Base-by-base conservation (phyloP, 1,284 basidiomycete genomes). In the Malassezia sympodialis region DNA sequence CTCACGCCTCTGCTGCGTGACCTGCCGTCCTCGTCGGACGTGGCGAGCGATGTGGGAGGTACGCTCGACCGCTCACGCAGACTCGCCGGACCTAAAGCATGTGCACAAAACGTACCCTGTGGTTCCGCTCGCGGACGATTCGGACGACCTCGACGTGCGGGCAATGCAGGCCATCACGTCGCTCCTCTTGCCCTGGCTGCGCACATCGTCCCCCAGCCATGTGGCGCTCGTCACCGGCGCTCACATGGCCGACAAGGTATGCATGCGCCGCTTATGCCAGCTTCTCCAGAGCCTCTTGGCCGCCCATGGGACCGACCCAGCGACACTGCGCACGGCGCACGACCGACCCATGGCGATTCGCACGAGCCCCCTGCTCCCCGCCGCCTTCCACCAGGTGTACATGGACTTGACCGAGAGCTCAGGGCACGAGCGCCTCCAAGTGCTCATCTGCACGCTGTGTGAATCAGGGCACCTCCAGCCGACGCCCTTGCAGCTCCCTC, bases 391-490 rank as follows among this genome's bases (percentile, higher is more conserved):
- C 27, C 55, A 49, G 28, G 28, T 57, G 10, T 23, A 44, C 8
- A 8, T 52, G 26, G 15, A 28, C n/a, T 4, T 30, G 37, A 7
- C 19, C 12, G 23, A 32, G 12, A 24, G 3, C 17, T 17, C 15
- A 5, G 44, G 27, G 12, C 34, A 23, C 7, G 50, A 52, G 28
- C 21, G 19, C 23, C 7, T 52, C 7, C 17, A 34, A 5, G 55
- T 52, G 10, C 49, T 37, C 11, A 30, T 56, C 12, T 24, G 50
- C 21, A 40, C 54, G n/a, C 32, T 56, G 35, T 28, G 43, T 23
- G 54, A 56, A 43, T 35, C 43, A 12, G 48, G 24, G 1, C 54
- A 56, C 23, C 42, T 56, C 14, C 28, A 27, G 30, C 46, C 24
- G 12, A 26, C 43, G n/a, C 46, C 46, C 12, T 39, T 39, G 37